Evolutionary conservation across 1,284 basidiomycete species (phyloP), one percentile per base, ranked within the genome.

Genomic region (Cutaneotrichosporon dermatis): DNA sequence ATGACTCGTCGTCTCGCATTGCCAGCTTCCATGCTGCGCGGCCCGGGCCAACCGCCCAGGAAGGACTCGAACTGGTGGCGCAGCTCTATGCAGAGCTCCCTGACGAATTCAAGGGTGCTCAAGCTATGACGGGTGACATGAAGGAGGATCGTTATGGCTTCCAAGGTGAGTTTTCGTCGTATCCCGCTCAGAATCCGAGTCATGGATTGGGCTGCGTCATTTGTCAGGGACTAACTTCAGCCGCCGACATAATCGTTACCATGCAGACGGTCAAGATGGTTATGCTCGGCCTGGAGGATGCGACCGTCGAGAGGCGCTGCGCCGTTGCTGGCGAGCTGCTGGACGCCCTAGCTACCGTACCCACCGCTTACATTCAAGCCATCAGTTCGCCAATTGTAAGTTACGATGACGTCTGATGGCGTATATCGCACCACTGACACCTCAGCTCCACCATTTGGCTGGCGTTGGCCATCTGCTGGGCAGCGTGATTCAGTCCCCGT

Each of bases 401-500:
- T 68, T 7, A 37, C 4, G 33, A n/a, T 5, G 6, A 33, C 39
- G 0, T 11, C 3, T 40, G 42, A 55, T 60, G 37, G 57, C 46
- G 3, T 12, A n/a, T 25, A 25, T 25, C 25, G 25, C 25, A 25
- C 25, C 25, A 25, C 25, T 25, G 25, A 40, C 39, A 35, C 6
- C 8, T 5, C 56, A 75, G 75, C 62, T 77, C 41, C 74, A 76
- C 43, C 76, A 78, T 54, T 62, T 76, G 6, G 76, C 76, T 0
- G 75, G 75, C 11, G 72, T 78, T 9, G 76, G 76, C 13, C 75
- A 78, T 54, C 68, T 78, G n/a, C 68, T 78, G 8, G 75, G 73
- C 25, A 62, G 66, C 12, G 71, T 76, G 51, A 74, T 76, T 43
- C 73, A 75, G 51, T 68, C 67, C 3, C 74, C 75, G 0, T 60